Conservation (phyloP, 148 eudicot genomes). For the Amaranthus cruentus region DNA sequence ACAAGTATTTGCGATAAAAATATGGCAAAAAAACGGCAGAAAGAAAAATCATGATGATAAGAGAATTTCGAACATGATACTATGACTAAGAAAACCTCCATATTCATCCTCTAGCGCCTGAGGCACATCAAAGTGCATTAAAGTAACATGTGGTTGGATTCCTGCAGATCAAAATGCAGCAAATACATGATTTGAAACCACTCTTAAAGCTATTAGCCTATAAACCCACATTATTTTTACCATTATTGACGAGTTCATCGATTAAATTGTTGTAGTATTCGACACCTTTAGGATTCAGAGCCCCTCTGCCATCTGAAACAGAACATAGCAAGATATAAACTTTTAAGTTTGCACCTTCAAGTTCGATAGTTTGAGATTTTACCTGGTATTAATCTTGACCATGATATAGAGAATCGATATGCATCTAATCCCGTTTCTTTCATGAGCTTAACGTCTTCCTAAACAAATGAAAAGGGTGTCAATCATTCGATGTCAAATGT, state of each 20-base stretch:
- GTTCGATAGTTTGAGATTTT: background rate
- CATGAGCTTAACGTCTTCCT: slow-evolving; percentile 60
- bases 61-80: slow-evolving; percentile 36
- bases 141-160: slow-evolving; percentile 68
- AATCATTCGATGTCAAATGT: no score
- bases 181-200: background rate
- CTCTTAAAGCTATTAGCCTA: background rate
- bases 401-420: slow-evolving; percentile 57
- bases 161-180: slow-evolving; percentile 29
- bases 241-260: slow-evolving; percentile 47
- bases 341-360: background rate
- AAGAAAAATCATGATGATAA: background rate
- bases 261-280: slow-evolving; percentile 54
- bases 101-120: slow-evolving; percentile 70
- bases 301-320: slow-evolving; percentile 43
- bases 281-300: slow-evolving; percentile 43
- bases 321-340: background rate
- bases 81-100: slow-evolving; percentile 51
- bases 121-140: slow-evolving; percentile 52
- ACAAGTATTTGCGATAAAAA: no score
- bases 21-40: no score
- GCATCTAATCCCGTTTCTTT: slow-evolving; percentile 53
- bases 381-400: slow-evolving; percentile 62
- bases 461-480: background rate
- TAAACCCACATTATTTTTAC: slow-evolving; percentile 19